Percentiles rank a stretch among this genome's conserved stretches.
Conservation (phyloP, 768 basidiomycete species). For the Leccinum aurantiacum region DNA sequence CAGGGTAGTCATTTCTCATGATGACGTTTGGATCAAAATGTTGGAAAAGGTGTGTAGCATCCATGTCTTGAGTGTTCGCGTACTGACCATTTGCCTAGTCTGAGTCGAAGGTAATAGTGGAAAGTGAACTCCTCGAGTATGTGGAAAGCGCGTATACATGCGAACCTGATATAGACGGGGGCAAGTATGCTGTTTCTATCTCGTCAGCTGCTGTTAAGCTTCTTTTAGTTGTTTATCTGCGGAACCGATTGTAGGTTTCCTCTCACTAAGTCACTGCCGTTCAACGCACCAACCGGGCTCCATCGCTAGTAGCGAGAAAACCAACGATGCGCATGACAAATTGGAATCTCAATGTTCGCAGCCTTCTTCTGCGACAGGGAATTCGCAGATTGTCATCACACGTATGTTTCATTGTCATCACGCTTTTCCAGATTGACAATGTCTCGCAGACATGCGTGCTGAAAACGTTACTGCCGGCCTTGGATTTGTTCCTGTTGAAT, state of each 20-base stretch:
- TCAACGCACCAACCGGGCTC: not conserved
- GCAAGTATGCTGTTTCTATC: not conserved
- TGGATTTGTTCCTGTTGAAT: constrained; percentile 15
- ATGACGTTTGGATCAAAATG: constrained; percentile 12
- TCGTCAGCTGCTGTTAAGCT: not conserved
- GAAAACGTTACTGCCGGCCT: constrained; percentile 8
- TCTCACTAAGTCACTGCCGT: not conserved
- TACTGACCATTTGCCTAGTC: not conserved
- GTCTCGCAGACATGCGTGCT: constrained; percentile 11
- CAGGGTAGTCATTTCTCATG: constrained; percentile 10
- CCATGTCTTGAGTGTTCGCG: not conserved
- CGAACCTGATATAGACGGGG: not conserved
- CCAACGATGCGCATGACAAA: not conserved
- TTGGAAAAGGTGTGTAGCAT: not conserved
- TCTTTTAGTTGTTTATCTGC: constrained; percentile 4
- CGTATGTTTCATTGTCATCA: not conserved
- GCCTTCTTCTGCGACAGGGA: not conserved
- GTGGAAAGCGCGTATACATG: not conserved
- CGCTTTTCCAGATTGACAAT: not conserved
- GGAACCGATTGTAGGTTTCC: not conserved
- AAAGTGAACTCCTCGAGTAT: not conserved
- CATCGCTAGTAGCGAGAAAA: not conserved
- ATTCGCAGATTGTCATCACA: constrained; percentile 5
- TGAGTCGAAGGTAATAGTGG: not conserved
- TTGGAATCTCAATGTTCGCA: not conserved